These are phyloP conservation scores for Torulaspora microellipsoides DNA, from an alignment of 805 yeast genomes.

Conservation along the genomic window DNA sequence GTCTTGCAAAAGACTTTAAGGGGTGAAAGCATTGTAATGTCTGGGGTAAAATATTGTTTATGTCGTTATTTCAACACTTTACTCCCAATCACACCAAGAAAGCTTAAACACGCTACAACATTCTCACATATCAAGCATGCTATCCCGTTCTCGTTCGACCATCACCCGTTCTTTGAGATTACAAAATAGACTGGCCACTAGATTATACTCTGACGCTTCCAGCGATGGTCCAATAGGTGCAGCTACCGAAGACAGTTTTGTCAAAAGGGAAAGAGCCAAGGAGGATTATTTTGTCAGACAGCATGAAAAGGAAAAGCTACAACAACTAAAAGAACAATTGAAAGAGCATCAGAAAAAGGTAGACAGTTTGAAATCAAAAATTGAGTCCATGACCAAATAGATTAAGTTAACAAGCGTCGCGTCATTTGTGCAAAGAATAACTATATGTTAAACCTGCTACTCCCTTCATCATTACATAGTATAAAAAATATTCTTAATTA, in stretches of 20 bases:
- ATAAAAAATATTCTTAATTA: no score
- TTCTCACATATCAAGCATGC: slow-evolving; percentile 9
- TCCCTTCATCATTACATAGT: no score
- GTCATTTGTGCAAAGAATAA: no score
- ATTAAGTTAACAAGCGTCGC: no score
- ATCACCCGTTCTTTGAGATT: slow-evolving; percentile 27
- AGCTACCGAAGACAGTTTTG: slow-evolving; percentile 55
- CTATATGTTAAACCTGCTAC: no score
- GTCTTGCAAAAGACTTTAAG: no score
- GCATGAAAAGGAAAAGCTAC: slow-evolving; percentile 86
- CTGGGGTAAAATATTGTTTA: no score
- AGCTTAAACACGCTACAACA: no score
- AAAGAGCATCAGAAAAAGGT: slow-evolving; percentile 67
- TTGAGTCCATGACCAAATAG: slow-evolving; percentile 25
- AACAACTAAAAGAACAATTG: slow-evolving; percentile 67
- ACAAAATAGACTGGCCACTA: slow-evolving; percentile 17
- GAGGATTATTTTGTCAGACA: slow-evolving; percentile 82
- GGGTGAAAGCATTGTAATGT: no score
- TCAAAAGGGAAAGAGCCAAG: slow-evolving; percentile 87
- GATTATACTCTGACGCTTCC: slow-evolving; percentile 50
- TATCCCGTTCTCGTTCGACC: slow-evolving; percentile 27
- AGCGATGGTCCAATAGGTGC: slow-evolving; percentile 54
- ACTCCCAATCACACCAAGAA: no score
- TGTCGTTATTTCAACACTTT: no score
- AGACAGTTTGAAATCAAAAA: slow-evolving; percentile 46